Evolutionary conservation across 306 rosid species (phyloP), one percentile per base, ranked within the genome.

Genomic region (Vigna angularis): DNA sequence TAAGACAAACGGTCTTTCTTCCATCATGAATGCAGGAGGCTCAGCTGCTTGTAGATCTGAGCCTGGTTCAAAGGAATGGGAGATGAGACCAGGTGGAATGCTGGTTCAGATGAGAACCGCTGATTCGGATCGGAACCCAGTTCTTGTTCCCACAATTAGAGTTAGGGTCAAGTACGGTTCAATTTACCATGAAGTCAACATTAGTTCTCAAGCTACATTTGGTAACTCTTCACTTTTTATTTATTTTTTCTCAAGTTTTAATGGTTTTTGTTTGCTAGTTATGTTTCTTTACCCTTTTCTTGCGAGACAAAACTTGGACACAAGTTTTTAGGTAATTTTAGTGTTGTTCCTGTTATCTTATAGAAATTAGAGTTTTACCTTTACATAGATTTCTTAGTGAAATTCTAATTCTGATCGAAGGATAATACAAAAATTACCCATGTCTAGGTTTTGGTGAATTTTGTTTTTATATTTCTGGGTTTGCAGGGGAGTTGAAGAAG

Each of bases 1-100:
- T 9, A 80, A 52, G 80, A 80, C 88, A 57, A 69, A 83, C 16
- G 92, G 85, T 32, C 3, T 87, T 16, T 63, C 88, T 0, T 66
- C 87, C 11, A 77, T 84, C 61, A 75, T 70, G 57, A 79, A 49
- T 72, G 91, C 87, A 62, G 70, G 82, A 32, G 70, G 83, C n/a
- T 68, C 84, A 1, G 74, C 30, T 40, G 78, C 79, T 24, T 86
- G 87, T 0, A 88, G 78, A 17, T 79, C 66, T 52, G 98, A 88
- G 81, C n/a, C 86, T 0, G 88, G 85, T 63, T 70, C 88, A 11
- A 78, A 45, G 56, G 98, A 91, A 32, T 95, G 99, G 98, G 99
- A 95, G 90, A 79, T 91, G 73, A 75, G 99, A 59, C 99, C 99
- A 0, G 99, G 99, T 57, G 99, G 99, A 83, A 95, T 95, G 99